phyloP scores from a whole-genome alignment of 1,139 yeast species.

The Hansenula sp. region DNA sequence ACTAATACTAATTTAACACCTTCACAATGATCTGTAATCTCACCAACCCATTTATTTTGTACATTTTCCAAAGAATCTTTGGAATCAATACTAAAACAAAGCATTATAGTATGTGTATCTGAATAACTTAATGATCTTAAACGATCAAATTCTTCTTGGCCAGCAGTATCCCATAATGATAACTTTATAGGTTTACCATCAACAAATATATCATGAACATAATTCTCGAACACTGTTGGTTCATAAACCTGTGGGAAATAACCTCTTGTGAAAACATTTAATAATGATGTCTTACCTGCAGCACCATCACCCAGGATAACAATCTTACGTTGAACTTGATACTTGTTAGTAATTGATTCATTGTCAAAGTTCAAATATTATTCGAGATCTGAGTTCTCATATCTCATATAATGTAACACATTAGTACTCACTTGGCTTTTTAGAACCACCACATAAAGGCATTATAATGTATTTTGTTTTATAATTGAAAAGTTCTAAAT shows the following conservation, averaged over 20 bases:
- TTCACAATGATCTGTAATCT: constrained; percentile 93
- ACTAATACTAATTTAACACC: constrained; percentile 93
- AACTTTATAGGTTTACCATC: constrained; percentile 92
- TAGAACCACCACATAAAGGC: constrained; percentile 71
- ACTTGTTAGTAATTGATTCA: constrained; percentile 3
- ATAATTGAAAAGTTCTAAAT: no score
- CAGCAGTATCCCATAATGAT: constrained; percentile 98
- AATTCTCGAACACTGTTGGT: constrained; percentile 97
- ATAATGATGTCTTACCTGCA: constrained; percentile 84
- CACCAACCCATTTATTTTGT: constrained; percentile 94
- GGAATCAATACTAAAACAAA: constrained; percentile 93
- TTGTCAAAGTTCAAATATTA: neutral
- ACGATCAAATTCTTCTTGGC: constrained; percentile 97
- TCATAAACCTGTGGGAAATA: constrained; percentile 98
- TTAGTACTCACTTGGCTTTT: constrained; percentile 54
- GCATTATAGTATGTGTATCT: constrained; percentile 95
- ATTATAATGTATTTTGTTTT: constrained; percentile 28
- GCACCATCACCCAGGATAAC: constrained; percentile 99
- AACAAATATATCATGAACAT: constrained; percentile 94
- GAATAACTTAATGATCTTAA: constrained; percentile 85
- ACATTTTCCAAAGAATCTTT: constrained; percentile 94
- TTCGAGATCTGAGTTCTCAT: no score
- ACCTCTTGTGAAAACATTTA: constrained; percentile 95
- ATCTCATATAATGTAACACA: no score
- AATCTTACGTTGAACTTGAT: constrained; percentile 76